These are phyloP conservation scores for Malus hybrid DNA, from an alignment of 331 rosid genomes.

Conservation along the genomic window DNA sequence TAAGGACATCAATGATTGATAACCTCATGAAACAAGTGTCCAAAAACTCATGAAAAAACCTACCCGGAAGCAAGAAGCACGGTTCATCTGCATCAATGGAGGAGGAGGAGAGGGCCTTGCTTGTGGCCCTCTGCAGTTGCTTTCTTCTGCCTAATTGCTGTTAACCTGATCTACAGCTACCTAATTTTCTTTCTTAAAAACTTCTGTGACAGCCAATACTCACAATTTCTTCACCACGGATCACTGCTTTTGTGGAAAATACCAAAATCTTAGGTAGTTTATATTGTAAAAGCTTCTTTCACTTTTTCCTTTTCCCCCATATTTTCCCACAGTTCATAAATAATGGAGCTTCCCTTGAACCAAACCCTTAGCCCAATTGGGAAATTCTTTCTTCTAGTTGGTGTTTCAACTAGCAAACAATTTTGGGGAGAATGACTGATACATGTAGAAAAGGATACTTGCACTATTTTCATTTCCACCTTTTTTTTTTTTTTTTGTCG, in stretches of 20 bases:
- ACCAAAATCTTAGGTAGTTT: background rate
- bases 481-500: too few relatives aligned
- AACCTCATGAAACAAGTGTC: constrained; percentile 14
- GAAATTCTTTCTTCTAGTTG: background rate
- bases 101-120: constrained; percentile 7
- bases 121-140: constrained; percentile 17
- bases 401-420: background rate
- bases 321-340: background rate
- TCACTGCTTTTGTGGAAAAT: background rate
- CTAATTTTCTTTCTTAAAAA: background rate
- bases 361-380: background rate
- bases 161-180: background rate
- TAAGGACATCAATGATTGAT: constrained; percentile 37
- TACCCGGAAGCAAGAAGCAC: constrained; percentile 11
- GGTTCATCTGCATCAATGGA: constrained; percentile 23
- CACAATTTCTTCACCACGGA: background rate
- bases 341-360: constrained; percentile 5
- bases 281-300: background rate
- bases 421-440: background rate
- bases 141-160: constrained; percentile 39
- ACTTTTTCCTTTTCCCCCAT: background rate
- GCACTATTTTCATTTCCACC: background rate
- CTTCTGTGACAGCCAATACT: background rate
- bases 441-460: background rate
- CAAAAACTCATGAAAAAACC: constrained; percentile 19